Evolutionary conservation across 495 filamentous ascomycete genomes (phyloP).

Genomic region (Entonaema liquescens): DNA sequence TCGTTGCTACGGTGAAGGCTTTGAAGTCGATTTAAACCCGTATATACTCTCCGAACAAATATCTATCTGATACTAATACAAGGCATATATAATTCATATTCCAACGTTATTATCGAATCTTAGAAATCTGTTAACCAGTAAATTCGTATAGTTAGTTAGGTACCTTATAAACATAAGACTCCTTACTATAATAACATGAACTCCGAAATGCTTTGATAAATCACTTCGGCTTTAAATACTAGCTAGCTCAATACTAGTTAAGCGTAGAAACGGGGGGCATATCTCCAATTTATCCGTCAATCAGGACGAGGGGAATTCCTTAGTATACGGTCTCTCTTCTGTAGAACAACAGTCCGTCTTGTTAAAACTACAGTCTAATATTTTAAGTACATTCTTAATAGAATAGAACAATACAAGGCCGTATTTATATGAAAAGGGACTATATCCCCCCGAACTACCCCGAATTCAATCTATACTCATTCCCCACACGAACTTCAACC

Average conservation of each 20-base stretch:
- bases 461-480: slow-evolving; percentile 19
- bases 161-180: no score
- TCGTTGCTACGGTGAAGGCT: slow-evolving; percentile 36
- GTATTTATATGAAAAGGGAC: slow-evolving; percentile 11
- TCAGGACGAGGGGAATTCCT: slow-evolving; percentile 10
- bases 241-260: background rate
- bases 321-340: slow-evolving; percentile 9
- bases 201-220: background rate
- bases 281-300: slow-evolving; percentile 40
- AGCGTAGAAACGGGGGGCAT: slow-evolving; percentile 16
- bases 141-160: no score
- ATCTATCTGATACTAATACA: no score
- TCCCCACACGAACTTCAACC: slow-evolving; percentile 30
- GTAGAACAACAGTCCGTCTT: background rate
- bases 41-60: no score
- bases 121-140: no score
- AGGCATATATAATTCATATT: no score
- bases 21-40: slow-evolving; percentile 24
- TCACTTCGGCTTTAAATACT: slow-evolving; percentile 1
- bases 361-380: slow-evolving; percentile 11
- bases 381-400: no score
- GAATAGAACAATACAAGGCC: background rate
- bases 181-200: no score
- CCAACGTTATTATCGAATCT: no score
- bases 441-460: slow-evolving; percentile 23